Base-by-base conservation (phyloP, 2,329 filamentous ascomycete species). In the Cladophialophora yegresii region DNA sequence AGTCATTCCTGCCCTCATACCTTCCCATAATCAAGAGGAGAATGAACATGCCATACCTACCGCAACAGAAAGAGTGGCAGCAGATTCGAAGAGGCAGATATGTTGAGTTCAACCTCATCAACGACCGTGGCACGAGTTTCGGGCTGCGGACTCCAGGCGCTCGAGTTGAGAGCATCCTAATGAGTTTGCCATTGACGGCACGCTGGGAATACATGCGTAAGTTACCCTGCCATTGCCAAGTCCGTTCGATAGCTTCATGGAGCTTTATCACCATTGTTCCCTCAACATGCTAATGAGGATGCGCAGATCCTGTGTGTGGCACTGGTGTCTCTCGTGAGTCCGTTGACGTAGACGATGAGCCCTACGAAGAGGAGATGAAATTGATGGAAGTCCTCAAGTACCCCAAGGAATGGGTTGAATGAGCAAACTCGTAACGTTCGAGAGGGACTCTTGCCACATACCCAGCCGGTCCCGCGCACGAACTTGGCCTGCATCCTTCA, bases 101-200 rank as follows among this genome's bases (percentile, higher is more conserved):
- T 76, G 95, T 99, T 68, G 95, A 99, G 79, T 99, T 99, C 79
- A 99, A 99, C 79, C 84, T 99, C 43, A 92, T 99, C 62, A 93
- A 99, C 78, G 95, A 99, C 79, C 87, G 95, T 28, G 95, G 95
- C 2, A 99, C 95, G 1, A 88, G 90, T 7, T 99, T 99, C 77
- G 95, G 95, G 1, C 81, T 99, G 68, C 95, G 95, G 74, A 96
- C 93, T 0, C 95, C 95, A 0, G 92, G 92, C 49, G 90, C 93
- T 5, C 85, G 95, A 67, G 88, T 99, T 2, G 95, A 99, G 83
- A 97, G 93, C 77, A 99, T 99, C 64, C 80, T 99, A 70, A 98
- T 99, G 92, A 97, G 92, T 78, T 80, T 99, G 75, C 95, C 95
- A 5, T 82, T 96, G 69, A 98, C 93, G 13, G 95, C 95, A 26